Percentiles rank a stretch among this genome's conserved stretches.
Conservation (phyloP, 805 yeast species). For the Clavispora santaluciae region DNA sequence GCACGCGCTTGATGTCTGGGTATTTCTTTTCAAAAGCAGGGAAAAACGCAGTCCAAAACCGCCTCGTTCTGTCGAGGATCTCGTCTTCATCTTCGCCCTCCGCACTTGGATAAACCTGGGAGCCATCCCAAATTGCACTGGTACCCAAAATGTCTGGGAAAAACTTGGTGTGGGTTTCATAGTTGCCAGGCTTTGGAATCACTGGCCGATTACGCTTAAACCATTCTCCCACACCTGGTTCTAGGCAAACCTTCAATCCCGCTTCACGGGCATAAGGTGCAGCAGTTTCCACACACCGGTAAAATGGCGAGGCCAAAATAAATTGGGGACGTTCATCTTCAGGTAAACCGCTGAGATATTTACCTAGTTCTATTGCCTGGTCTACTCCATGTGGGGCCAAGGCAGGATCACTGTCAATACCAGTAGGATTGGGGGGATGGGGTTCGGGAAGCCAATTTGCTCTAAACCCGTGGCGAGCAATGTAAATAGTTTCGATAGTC, state of each 20-base stretch:
- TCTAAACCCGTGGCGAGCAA: conserved; percentile 85
- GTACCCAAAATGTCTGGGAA: conserved; percentile 41
- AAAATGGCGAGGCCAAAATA: conserved; percentile 79
- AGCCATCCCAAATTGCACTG: conserved; percentile 32
- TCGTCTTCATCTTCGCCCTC: conserved; percentile 73
- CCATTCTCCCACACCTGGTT: conserved; percentile 92
- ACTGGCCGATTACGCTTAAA: conserved; percentile 63
- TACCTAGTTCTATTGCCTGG: conserved; percentile 79
- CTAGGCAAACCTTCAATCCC: conserved; percentile 58
- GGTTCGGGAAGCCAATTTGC: conserved; percentile 79
- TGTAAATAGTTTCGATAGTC: conserved; percentile 54
- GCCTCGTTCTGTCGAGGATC: conserved; percentile 56
- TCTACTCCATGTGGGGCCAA: conserved; percentile 83
- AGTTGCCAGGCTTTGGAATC: conserved; percentile 66
- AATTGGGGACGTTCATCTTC: conserved; percentile 62
- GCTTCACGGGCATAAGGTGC: conserved; percentile 60
- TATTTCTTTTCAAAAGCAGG: conserved; percentile 49
- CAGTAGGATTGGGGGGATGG: conserved; percentile 78
- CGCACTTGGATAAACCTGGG: conserved; percentile 55
- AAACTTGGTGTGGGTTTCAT: conserved; percentile 42
- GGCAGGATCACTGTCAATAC: conserved; percentile 84
- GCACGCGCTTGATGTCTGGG: conserved; percentile 58
- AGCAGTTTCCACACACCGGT: conserved; percentile 82
- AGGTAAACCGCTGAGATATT: conserved; percentile 41
- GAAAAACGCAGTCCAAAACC: conserved; percentile 53